Evolutionary conservation across 768 basidiomycete species (phyloP).

Genomic region (Panaeolus cyanescens): DNA sequence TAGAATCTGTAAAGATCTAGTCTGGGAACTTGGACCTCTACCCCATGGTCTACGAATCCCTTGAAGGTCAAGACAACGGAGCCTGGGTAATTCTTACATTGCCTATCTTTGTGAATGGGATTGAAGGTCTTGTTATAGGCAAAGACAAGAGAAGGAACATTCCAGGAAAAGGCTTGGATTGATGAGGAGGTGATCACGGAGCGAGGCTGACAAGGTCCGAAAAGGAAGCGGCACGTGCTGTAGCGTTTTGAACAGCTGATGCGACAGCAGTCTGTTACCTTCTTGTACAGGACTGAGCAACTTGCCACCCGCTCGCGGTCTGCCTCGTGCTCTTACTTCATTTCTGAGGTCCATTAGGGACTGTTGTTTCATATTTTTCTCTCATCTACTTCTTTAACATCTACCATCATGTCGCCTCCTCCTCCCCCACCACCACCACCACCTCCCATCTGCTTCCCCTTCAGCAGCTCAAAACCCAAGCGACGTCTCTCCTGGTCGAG

Average conservation of each 20-base stretch:
- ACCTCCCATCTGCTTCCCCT: slow-evolving; percentile 65
- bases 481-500: slow-evolving; percentile 50
- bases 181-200: slow-evolving; percentile 2
- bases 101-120: background rate
- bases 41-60: background rate
- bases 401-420: slow-evolving; percentile 52
- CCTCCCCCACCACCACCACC: slow-evolving; percentile 61
- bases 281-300: slow-evolving; percentile 4
- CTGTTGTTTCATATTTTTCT: slow-evolving; percentile 14
- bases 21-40: background rate
- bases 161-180: slow-evolving; percentile 3
- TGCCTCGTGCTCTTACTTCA: slow-evolving; percentile 22
- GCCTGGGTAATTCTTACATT: background rate
- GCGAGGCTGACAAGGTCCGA: background rate
- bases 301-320: slow-evolving; percentile 18
- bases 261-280: slow-evolving; percentile 4
- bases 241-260: slow-evolving; percentile 22
- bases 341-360: slow-evolving; percentile 17
- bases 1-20: no score
- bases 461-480: slow-evolving; percentile 49
- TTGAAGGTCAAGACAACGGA: background rate
- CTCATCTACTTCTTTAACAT: slow-evolving; percentile 23
- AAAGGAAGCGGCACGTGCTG: slow-evolving; percentile 18
- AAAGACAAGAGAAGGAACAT: slow-evolving; percentile 4
- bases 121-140: background rate